Percentiles rank a stretch among this genome's conserved stretches.
Evolutionary conservation across 768 basidiomycete genomes (phyloP).

Genomic region (Tremella fuciformis): DNA sequence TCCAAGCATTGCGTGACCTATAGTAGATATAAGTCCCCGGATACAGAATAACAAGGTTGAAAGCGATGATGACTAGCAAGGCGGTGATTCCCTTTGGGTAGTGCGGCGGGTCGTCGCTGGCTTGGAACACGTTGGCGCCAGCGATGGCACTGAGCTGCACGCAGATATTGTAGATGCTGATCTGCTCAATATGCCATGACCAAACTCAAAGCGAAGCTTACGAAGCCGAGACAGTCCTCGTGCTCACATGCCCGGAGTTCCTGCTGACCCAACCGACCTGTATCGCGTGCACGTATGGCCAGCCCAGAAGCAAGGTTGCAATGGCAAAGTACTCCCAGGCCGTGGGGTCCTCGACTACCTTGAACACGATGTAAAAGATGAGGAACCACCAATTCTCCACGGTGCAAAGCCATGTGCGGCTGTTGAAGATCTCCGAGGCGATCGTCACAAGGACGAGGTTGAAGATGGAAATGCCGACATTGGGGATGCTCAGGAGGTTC

Average conservation of each 20-base stretch:
- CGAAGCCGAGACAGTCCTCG: constrained; percentile 48
- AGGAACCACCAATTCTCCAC: constrained; percentile 50
- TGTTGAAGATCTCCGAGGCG: constrained; percentile 28
- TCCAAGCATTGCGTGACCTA: constrained; percentile 35
- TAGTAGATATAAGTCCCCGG: constrained; percentile 48
- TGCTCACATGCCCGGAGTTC: constrained; percentile 48
- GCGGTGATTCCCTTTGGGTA: constrained; percentile 44
- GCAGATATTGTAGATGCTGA: constrained; percentile 45
- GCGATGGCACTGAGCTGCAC: constrained; percentile 49
- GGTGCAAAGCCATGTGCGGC: constrained; percentile 28
- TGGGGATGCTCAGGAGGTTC: constrained; percentile 49
- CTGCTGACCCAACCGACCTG: constrained; percentile 50
- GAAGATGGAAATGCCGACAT: constrained; percentile 43
- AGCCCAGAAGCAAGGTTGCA: constrained; percentile 45
- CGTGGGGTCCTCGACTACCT: constrained; percentile 24
- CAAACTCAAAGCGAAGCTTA: not conserved
- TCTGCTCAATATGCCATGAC: not conserved
- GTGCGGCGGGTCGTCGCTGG: constrained; percentile 19
- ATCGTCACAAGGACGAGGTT: constrained; percentile 28
- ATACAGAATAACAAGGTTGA: constrained; percentile 48
- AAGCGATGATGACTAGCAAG: constrained; percentile 45
- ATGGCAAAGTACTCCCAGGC: constrained; percentile 49
- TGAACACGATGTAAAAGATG: constrained; percentile 44
- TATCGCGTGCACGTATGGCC: constrained; percentile 49
- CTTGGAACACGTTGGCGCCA: constrained; percentile 36